These are phyloP conservation scores for Cyclotella kingstonii DNA, from an alignment of 108 stramenopile species.

Conservation along the genomic window DNA sequence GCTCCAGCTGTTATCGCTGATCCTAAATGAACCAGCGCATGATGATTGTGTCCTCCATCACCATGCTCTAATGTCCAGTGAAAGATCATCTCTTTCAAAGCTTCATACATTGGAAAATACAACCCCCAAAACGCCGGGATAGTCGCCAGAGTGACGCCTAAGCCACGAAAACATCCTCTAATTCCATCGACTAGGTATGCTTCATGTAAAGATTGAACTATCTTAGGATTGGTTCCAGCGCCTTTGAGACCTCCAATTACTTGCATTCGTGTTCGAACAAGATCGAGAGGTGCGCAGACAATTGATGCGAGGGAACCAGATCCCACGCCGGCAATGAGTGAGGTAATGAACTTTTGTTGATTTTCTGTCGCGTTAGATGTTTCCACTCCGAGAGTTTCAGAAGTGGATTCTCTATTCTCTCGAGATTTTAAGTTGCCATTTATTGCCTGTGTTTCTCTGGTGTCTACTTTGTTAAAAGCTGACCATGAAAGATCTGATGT, in stretches of 20 bases:
- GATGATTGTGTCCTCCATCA: slow-evolving; percentile 42
- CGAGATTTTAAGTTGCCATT: neutral
- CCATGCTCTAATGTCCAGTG: slow-evolving; percentile 25
- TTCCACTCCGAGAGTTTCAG: too few relatives aligned
- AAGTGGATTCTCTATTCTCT: too few relatives aligned
- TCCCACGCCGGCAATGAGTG: slow-evolving; percentile 78
- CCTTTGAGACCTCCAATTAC: slow-evolving; percentile 63
- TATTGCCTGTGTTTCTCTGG: slow-evolving; percentile 23
- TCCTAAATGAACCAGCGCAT: slow-evolving; percentile 64
- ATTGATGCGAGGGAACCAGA: slow-evolving; percentile 73
- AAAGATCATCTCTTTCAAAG: slow-evolving; percentile 28
- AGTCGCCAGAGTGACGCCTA: slow-evolving; percentile 82
- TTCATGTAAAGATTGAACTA: slow-evolving; percentile 44
- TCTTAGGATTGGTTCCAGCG: slow-evolving; percentile 11
- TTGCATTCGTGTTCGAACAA: slow-evolving; percentile 84
- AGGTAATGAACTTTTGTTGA: slow-evolving; percentile 45
- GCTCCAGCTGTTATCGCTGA: slow-evolving; percentile 82
- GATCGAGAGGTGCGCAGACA: slow-evolving; percentile 88
- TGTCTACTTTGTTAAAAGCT: slow-evolving; percentile 38
- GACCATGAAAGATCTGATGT: slow-evolving; percentile 39
- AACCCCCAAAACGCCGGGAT: slow-evolving; percentile 92
- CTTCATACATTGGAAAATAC: slow-evolving; percentile 69
- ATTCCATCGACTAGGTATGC: slow-evolving; percentile 72
- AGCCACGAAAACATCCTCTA: slow-evolving; percentile 85
- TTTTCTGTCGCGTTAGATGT: neutral